Base-by-base conservation (phyloP, 2,329 filamentous ascomycete genomes). In the Sarocladium brachiariae region DNA sequence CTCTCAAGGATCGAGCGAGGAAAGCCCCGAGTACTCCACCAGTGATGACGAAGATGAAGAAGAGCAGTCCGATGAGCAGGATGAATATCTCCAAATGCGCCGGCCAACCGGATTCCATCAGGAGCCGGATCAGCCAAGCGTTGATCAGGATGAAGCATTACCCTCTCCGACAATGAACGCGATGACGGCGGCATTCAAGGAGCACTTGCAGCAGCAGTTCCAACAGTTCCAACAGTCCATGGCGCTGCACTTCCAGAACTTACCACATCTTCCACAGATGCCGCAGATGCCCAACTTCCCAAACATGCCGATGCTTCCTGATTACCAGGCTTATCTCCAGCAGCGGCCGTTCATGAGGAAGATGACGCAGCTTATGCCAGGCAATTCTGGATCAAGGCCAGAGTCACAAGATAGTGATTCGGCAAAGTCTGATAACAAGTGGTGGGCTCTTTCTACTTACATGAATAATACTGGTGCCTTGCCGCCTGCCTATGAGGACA, bases 401-500 rank as follows among this genome's bases (percentile, higher is more conserved):
- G 76, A 69, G 18, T 72, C 75, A 2, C 66, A 73, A 4, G 67
- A 61, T 14, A 66, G 68, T 25, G 62, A 67, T 21, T 52, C 65
- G 45, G 55, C 65, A 34, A 76, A 75, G 49, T 63, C 72, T 50
- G 76, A 81, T 49, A 72, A 72, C 57, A 75, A 76, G 53, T 87
- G 85, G 84, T 87, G 83, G 79, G 83, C 86, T 60, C 69, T 84
- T 24, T 76, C 84, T 39, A 80, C 81, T 8, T 68, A 74, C 33
- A 72, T 76, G 58, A 67, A 70, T 14, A 70, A 67, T 18, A 69
- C 68, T 34, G 67, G 78, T 9, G 70, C 74, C 3, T 73, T 78
- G 27, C 87, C 87, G 8, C 88, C 88, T 9, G 80, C 88, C 0
- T 93, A 93, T 56, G 83, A 90, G 50, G 88, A 91, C 45, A 79